Conservation (phyloP, 345 rosid genomes). For the thale cress (Arabidopsis thaliana) region DNA sequence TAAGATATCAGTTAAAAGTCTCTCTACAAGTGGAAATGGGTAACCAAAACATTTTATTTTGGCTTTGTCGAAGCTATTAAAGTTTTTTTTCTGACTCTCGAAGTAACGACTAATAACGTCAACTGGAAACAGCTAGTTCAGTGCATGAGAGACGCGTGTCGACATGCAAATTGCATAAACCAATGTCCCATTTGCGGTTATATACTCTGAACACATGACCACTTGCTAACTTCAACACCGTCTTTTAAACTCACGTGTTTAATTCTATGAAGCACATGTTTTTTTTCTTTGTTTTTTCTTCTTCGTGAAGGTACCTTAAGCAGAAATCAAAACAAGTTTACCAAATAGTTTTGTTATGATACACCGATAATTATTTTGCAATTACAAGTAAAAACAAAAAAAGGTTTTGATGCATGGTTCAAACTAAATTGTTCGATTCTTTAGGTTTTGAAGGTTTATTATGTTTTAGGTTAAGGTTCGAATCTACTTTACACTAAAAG, state of each 20-base stretch:
- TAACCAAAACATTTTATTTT: neutral
- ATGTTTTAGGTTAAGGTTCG: too few relatives aligned
- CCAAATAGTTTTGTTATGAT: neutral
- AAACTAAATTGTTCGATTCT: too few relatives aligned
- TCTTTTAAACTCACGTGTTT: neutral
- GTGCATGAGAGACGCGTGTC: slow-evolving; percentile 6
- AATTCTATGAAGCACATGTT: neutral
- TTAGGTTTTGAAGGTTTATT: too few relatives aligned
- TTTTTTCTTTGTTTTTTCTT: neutral
- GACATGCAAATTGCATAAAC: slow-evolving; percentile 10
- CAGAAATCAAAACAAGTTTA: neutral
- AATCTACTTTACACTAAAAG: too few relatives aligned
- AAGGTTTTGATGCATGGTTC: too few relatives aligned
- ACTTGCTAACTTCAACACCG: slow-evolving; percentile 4
- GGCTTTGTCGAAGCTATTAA: neutral
- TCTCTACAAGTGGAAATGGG: too few relatives aligned
- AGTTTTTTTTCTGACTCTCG: neutral
- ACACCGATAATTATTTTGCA: too few relatives aligned
- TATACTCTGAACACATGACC: neutral
- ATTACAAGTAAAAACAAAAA: too few relatives aligned
- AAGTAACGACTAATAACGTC: neutral
- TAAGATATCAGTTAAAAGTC: too few relatives aligned
- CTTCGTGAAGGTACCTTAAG: too few relatives aligned
- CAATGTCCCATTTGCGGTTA: neutral
- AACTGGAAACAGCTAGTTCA: slow-evolving; percentile 1